A percentile compares a stretch with the other conserved stretches of the same genome.
Conservation (phyloP, 768 basidiomycete genomes). For the Amanita molliuscula region DNA sequence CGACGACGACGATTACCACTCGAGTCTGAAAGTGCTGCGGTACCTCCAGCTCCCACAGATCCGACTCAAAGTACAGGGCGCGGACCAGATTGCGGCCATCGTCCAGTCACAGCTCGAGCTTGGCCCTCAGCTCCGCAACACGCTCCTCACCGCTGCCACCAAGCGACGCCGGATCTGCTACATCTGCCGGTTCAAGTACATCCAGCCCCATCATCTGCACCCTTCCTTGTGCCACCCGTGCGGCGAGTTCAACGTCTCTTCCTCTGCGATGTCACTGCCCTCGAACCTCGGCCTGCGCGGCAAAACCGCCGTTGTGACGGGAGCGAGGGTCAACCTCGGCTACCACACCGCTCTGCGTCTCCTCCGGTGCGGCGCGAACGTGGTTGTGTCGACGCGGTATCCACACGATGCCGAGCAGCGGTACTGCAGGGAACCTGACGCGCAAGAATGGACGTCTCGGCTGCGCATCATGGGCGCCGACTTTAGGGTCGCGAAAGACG, state of each 20-base stretch:
- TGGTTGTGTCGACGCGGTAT: conserved; percentile 21
- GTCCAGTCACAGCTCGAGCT: conserved; percentile 14
- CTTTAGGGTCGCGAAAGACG: conserved; percentile 23
- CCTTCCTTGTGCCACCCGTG: conserved; percentile 18
- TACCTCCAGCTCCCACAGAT: conserved; percentile 17
- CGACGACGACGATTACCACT: conserved; percentile 15
- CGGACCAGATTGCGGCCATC: conserved; percentile 11
- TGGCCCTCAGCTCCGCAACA: conserved; percentile 9
- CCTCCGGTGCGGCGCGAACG: conserved; percentile 20
- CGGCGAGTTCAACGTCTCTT: conserved; percentile 20
- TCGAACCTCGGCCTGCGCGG: conserved; percentile 14
- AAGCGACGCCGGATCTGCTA: conserved; percentile 11
- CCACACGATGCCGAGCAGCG: conserved; percentile 21
- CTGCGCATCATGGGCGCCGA: conserved; percentile 22
- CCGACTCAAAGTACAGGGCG: conserved; percentile 6
- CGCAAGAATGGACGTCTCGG: conserved; percentile 14
- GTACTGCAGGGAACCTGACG: conserved; percentile 19
- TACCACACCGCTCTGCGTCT: conserved; percentile 21
- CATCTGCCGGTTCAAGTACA: conserved; percentile 17
- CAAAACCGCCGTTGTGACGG: conserved; percentile 23
- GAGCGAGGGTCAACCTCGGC: conserved; percentile 23
- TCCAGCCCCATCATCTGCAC: conserved; percentile 13
- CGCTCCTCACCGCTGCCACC: neutral
- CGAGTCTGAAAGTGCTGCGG: conserved; percentile 16
- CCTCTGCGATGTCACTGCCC: conserved; percentile 17